Base-by-base conservation (phyloP, 2,329 filamentous ascomycete genomes). In the Colletotrichum costaricense region DNA sequence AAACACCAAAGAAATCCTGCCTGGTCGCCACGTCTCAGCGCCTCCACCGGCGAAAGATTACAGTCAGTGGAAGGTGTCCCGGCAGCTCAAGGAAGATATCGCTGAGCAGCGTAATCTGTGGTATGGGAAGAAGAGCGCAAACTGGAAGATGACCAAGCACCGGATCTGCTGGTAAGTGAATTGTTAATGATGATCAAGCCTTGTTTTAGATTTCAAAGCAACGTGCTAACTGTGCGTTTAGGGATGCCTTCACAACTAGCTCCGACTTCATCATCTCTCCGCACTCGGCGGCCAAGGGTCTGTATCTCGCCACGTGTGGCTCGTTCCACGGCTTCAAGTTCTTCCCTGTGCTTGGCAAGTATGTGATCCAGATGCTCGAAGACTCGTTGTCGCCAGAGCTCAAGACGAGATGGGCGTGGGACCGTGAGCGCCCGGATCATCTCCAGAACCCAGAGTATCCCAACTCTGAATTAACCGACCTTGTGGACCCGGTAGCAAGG, bases 301-400 rank as follows among this genome's bases (percentile, higher is more conserved):
- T 93, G 0, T 93, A 88, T 76, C 77, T 94, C 2, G 91, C 91
- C 0, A 90, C 89, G 0, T 91, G 90, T 14, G 91, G 91, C 7
- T 92, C 90, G 0, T 92, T 93, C 76, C 91, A 93, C 80, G 88
- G 89, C 19, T 93, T 87, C 84, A 93, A 93, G 80, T 93, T 93
- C 80, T 86, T 93, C 70, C 91, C 91, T 0, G 87, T 89, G 3
- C 86, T 92, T 30, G 91, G 92, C 5, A 88, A 88, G 75, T 93
- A 93, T 76, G 84, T 91, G 33, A 78, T 86, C n/a, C 86, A 89
- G 76, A 88, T 88, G 90, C 80, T 85, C 8, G 87, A 86, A 76
- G 86, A 80, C 14, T 75, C 80, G 16, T 78, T 91, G 22, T 79
- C 82, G 7, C 76, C 83, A 0, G 85, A 86, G 65, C 77, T 90